Evolutionary conservation across 805 yeast genomes (phyloP).

Genomic region (Osmozyma mogii): DNA sequence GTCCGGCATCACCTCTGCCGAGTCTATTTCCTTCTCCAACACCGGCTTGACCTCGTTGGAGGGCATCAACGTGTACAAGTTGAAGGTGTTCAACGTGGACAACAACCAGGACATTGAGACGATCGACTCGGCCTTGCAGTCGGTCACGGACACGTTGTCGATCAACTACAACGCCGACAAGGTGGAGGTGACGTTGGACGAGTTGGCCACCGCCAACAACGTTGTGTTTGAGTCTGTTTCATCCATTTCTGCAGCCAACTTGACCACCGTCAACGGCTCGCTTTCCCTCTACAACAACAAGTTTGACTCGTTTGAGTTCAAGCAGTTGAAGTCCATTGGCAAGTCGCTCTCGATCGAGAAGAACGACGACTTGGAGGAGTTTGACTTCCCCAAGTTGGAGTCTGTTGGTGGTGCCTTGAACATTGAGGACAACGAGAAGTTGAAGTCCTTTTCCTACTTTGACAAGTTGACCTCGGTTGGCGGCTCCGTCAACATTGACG

Average conservation of each 20-base stretch:
- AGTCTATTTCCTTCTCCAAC: constrained; percentile 62
- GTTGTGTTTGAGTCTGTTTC: constrained; percentile 76
- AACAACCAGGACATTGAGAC: constrained; percentile 77
- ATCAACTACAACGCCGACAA: constrained; percentile 81
- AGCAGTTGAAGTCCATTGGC: constrained; percentile 58
- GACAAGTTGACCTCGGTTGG: constrained; percentile 63
- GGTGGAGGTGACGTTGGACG: constrained; percentile 60
- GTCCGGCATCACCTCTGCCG: constrained; percentile 64
- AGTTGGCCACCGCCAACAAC: constrained; percentile 80
- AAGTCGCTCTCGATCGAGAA: constrained; percentile 69
- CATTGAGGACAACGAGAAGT: constrained; percentile 74
- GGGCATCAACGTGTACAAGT: constrained; percentile 49
- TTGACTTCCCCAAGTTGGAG: constrained; percentile 64
- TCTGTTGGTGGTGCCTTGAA: constrained; percentile 89
- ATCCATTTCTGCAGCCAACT: constrained; percentile 60
- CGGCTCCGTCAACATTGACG: constrained; percentile 81
- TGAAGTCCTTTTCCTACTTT: constrained; percentile 64
- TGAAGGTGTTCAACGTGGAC: constrained; percentile 66
- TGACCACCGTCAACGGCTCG: constrained; percentile 71
- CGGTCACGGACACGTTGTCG: constrained; percentile 67
- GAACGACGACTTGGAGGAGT: constrained; percentile 63
- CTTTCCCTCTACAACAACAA: constrained; percentile 72
- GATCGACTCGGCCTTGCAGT: constrained; percentile 62
- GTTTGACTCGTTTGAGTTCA: constrained; percentile 46
- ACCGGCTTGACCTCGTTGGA: constrained; percentile 61